Percentiles rank a stretch among this genome's conserved stretches.
phyloP scores from a whole-genome alignment of 257 asterid species.

The Anisodus acutangulus region DNA sequence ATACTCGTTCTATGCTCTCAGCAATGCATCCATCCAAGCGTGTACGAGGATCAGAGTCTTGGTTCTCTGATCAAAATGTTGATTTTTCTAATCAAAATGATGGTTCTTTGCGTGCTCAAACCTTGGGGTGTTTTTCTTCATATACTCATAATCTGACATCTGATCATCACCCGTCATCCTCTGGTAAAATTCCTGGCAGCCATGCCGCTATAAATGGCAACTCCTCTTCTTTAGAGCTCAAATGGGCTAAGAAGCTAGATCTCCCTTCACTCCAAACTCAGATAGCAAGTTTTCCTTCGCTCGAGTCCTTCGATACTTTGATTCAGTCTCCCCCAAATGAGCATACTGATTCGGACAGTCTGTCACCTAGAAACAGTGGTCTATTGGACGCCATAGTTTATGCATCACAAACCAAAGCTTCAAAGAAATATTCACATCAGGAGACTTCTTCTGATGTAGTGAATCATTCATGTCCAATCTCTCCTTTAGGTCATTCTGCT shows the following conservation, averaged over 20 bases:
- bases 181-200: conserved; percentile 50
- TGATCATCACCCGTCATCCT: conserved; percentile 36
- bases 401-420: conserved; percentile 53
- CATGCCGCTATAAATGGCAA: conserved; percentile 66
- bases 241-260: conserved; percentile 75
- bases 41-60: conserved; percentile 48
- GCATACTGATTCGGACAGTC: conserved; percentile 44
- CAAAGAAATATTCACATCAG: conserved; percentile 39
- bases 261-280: conserved; percentile 98
- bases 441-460: conserved; percentile 39
- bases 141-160: conserved; percentile 45
- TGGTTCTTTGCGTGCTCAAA: conserved; percentile 44
- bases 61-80: conserved; percentile 38
- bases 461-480: conserved; percentile 47
- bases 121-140: conserved; percentile 46
- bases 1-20: conserved; percentile 40
- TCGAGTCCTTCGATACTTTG: conserved; percentile 62
- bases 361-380: conserved; percentile 66
- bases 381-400: conserved; percentile 66
- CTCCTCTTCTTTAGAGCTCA: conserved; percentile 77
- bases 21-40: conserved; percentile 59
- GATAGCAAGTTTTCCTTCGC: conserved; percentile 58
- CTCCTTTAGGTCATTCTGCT: conserved; percentile 62
- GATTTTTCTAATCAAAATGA: conserved; percentile 40
- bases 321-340: conserved; percentile 62